phyloP scores from a whole-genome alignment of 2,329 filamentous ascomycete genomes.

The Aspergillus sp. region DNA sequence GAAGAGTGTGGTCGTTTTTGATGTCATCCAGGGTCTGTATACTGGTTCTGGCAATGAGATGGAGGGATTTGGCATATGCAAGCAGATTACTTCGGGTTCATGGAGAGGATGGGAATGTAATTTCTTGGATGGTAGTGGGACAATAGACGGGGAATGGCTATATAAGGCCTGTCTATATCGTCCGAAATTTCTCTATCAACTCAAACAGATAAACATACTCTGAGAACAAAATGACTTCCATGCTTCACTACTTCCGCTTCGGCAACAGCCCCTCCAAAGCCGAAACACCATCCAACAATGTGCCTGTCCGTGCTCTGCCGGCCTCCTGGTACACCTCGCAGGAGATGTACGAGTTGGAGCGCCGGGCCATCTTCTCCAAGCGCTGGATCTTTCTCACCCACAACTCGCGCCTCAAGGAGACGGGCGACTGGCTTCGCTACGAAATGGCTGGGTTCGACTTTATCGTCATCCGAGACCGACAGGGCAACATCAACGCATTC shows the following conservation, averaged over 20 bases:
- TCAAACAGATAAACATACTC: neutral
- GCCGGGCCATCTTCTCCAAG: conserved; percentile 1
- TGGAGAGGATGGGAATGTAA: too few species aligned
- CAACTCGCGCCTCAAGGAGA: conserved; percentile 20
- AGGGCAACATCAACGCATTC: conserved; percentile 49
- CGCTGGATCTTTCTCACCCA: conserved; percentile 2
- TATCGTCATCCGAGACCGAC: conserved; percentile 44
- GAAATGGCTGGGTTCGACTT: conserved; percentile 52
- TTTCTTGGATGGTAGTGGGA: too few species aligned
- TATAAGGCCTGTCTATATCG: too few species aligned
- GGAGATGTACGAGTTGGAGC: conserved; percentile 2
- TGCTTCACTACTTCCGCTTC: conserved; percentile 1
- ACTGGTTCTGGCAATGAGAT: too few species aligned
- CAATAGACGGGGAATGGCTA: too few species aligned
- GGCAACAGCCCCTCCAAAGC: neutral
- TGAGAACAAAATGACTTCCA: neutral
- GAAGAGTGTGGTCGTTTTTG: too few species aligned
- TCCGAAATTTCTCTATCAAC: too few species aligned
- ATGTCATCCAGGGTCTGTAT: too few species aligned
- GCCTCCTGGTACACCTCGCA: conserved; percentile 1
- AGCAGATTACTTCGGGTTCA: too few species aligned
- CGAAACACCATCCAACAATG: neutral
- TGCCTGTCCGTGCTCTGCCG: conserved; percentile 1
- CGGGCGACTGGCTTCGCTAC: conserved; percentile 52
- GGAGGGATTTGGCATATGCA: too few species aligned